Evolutionary conservation across 352 stramenopile genomes (phyloP).

Genomic region (Phytopythium chamaehyphon): DNA sequence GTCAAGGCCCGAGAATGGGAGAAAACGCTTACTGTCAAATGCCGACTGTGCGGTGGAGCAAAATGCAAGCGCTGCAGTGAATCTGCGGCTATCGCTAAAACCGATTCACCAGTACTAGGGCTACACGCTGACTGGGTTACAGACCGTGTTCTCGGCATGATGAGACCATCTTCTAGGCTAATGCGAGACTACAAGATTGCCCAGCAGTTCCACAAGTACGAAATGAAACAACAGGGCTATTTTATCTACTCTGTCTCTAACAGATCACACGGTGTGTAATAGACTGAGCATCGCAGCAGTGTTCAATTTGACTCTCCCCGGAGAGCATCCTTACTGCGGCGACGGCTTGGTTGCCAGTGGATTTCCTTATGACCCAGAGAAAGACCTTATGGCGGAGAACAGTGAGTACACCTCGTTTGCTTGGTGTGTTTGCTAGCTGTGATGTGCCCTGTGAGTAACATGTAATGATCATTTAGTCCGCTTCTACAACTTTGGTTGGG

Average conservation of each 20-base stretch:
- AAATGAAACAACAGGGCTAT: too few species aligned
- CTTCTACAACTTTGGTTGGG: slow-evolving; percentile 91
- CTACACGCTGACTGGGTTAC: slow-evolving; percentile 88
- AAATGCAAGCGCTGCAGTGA: slow-evolving; percentile 87
- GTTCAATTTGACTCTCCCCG: slow-evolving; percentile 89
- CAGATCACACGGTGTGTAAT: too few species aligned
- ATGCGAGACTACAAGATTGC: slow-evolving; percentile 81
- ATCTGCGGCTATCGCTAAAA: slow-evolving; percentile 66
- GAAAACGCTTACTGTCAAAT: slow-evolving; percentile 80
- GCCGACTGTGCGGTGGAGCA: slow-evolving; percentile 78
- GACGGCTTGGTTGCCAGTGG: slow-evolving; percentile 67
- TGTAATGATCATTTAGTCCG: slow-evolving; percentile 38
- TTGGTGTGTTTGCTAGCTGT: too few species aligned
- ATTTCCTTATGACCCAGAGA: slow-evolving; percentile 89
- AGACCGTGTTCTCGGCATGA: slow-evolving; percentile 86
- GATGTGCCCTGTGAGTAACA: slow-evolving; percentile 5
- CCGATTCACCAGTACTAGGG: slow-evolving; percentile 63
- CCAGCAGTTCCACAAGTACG: slow-evolving; percentile 79
- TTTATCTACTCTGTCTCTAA: too few species aligned
- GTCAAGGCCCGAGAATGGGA: slow-evolving; percentile 82
- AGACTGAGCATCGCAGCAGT: slow-evolving; percentile 81
- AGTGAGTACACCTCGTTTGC: slow-evolving; percentile 60
- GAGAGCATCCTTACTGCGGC: slow-evolving; percentile 90
- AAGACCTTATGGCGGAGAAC: slow-evolving; percentile 79
- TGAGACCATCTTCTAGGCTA: slow-evolving; percentile 79